Base-by-base conservation (phyloP, 768 basidiomycete species). In the Thelephora ganbajun region DNA sequence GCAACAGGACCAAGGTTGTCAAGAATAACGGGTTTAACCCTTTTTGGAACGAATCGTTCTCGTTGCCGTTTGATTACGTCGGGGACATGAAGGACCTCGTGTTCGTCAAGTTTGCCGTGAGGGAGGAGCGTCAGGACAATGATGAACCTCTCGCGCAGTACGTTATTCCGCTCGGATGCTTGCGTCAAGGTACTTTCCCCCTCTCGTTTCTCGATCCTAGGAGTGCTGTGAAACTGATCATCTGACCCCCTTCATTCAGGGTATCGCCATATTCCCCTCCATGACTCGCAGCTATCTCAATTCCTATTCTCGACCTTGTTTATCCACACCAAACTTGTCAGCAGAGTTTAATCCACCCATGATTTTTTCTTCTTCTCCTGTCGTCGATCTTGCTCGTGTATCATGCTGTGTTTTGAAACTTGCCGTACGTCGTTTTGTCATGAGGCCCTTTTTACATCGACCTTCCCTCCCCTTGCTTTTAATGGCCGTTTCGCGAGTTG, bases 11-110 rank as follows among this genome's bases (percentile, higher is more conserved):
- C 3, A 65, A 63, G 18, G 66, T 72, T 0, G 77, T 93, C 48
- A 79, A 76, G 63, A 83, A 88, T 60, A 93, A 93, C 58, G 89
- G 92, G 0, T 92, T 94, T 68, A 96, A 96, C 61, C 94, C 94
- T 0, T 65, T 77, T 1, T 97, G 92, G 87, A 72, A 88, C 52
- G 78, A 91, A 56, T 59, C 61, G 35, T 63, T 92, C 20, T 62
- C 64, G 16, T 61, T 93, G 18, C 79, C 80, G n/a, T 92, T 92
- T 56, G 76, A 79, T 44, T 80, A 81, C 54, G 71, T 83, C 23
- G 77, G 82, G 0, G 74, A 72, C 50, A 87, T 93, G 83, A 67
- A 66, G 50, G 87, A 92, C 26, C 69, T 97, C 22, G 74, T 89
- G 30, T 97, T 97, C 61, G 75, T 96, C 23, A 70, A 79, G 47